These are phyloP conservation scores for Penicillium occitanis DNA, from an alignment of 2,329 filamentous ascomycete genomes.

Conservation along the genomic window DNA sequence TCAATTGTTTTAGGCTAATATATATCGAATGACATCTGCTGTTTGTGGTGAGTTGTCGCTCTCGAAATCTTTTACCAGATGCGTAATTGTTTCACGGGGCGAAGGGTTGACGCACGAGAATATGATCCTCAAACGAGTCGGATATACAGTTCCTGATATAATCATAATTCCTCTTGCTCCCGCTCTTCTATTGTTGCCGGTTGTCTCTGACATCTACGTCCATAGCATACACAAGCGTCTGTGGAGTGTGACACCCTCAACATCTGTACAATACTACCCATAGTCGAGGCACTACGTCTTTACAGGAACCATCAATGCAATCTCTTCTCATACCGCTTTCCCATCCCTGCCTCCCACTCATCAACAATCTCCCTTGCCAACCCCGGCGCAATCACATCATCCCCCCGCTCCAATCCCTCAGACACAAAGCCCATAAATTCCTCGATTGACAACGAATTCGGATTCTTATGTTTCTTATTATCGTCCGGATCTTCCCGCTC, in stretches of 20 bases:
- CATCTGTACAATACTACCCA: neutral
- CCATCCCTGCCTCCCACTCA: slow-evolving; percentile 1
- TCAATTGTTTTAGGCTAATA: neutral
- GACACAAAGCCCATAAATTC: neutral
- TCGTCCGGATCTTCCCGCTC: slow-evolving; percentile 9
- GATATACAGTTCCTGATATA: neutral
- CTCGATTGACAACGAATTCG: neutral
- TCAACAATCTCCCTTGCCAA: neutral
- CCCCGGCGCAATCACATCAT: neutral
- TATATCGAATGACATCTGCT: neutral
- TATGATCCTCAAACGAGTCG: neutral
- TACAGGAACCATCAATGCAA: neutral
- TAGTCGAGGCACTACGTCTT: neutral
- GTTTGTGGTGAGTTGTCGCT: neutral
- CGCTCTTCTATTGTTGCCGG: neutral
- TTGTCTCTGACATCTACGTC: neutral
- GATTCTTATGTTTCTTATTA: slow-evolving; percentile 9
- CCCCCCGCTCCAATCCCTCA: neutral
- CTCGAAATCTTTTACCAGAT: neutral
- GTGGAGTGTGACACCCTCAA: no score
- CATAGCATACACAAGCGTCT: neutral
- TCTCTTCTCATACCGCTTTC: neutral
- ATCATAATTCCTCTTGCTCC: neutral
- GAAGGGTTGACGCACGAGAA: neutral
- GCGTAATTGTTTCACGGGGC: neutral